Conservation (phyloP, 192 early-diverging fungal genomes). For the Geranomyces michiganensis region DNA sequence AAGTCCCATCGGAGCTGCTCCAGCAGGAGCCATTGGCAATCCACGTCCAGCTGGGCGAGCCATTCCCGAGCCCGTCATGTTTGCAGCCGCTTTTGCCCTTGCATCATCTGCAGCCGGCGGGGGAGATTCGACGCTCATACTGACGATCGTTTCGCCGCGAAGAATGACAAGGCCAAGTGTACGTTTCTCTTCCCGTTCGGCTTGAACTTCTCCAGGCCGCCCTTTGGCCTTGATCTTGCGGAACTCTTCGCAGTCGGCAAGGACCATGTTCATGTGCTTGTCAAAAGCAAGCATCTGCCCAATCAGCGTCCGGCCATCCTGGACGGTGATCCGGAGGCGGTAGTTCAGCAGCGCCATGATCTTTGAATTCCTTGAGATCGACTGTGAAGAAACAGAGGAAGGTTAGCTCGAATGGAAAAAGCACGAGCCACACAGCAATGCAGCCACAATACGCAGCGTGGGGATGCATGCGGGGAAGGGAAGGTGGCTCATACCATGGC, state of each 20-base stretch:
- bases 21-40: constrained; percentile 60
- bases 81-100: constrained; percentile 28
- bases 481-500: no score
- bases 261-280: constrained; percentile 99
- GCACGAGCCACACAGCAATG: no score
- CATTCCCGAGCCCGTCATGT: constrained; percentile 67
- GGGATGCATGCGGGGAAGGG: no score
- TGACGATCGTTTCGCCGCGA: constrained; percentile 90
- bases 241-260: constrained; percentile 97
- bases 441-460: no score
- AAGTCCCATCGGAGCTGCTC: constrained; percentile 33
- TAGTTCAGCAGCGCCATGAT: constrained; percentile 95
- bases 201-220: constrained; percentile 32
- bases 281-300: constrained; percentile 99
- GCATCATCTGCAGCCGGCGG: constrained; percentile 69
- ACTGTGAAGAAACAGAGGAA: constrained; percentile 12
- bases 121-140: constrained; percentile 85
- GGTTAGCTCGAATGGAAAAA: background rate
- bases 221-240: constrained; percentile 86
- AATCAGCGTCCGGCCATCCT: constrained; percentile 88
- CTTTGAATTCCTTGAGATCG: constrained; percentile 60
- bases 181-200: constrained; percentile 83
- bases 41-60: constrained; percentile 82
- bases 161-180: constrained; percentile 92
- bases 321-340: constrained; percentile 87